Evolutionary conservation across 129 eudicot genomes (phyloP).

Genomic region (Cynara cardunculus): DNA sequence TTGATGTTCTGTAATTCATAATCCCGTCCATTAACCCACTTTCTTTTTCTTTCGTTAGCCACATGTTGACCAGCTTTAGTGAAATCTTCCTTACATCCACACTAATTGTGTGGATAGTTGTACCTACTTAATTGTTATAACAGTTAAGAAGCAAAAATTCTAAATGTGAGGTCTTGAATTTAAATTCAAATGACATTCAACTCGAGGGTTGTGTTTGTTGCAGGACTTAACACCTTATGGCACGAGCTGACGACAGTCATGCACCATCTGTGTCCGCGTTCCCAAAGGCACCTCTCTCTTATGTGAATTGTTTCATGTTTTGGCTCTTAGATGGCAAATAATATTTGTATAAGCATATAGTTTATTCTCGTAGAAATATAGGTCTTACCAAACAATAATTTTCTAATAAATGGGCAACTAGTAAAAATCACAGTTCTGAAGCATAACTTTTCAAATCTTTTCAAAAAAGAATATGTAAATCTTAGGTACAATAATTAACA

Average conservation of each 20-base stretch:
- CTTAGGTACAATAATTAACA: neutral
- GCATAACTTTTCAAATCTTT: neutral
- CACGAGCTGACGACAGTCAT: too few species aligned
- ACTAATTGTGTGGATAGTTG: neutral
- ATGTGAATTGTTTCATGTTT: too few species aligned
- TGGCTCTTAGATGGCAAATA: neutral
- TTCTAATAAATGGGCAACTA: neutral
- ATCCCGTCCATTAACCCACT: neutral
- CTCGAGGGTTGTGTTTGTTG: too few species aligned
- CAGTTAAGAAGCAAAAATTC: neutral
- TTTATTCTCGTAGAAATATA: too few species aligned
- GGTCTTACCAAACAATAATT: neutral
- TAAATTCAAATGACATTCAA: neutral
- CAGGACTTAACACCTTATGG: too few species aligned
- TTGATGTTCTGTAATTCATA: neutral
- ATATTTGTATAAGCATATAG: neutral
- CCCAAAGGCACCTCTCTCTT: too few species aligned
- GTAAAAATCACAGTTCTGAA: neutral
- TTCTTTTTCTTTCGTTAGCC: neutral
- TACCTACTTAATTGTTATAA: neutral
- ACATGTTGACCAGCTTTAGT: too few species aligned
- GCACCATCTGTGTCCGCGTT: too few species aligned
- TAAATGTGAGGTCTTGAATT: neutral
- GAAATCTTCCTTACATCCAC: too few species aligned
- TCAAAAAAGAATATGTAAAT: neutral